Evolutionary conservation across 257 asterid species (phyloP).

Genomic region (Penstemon barbatus): DNA sequence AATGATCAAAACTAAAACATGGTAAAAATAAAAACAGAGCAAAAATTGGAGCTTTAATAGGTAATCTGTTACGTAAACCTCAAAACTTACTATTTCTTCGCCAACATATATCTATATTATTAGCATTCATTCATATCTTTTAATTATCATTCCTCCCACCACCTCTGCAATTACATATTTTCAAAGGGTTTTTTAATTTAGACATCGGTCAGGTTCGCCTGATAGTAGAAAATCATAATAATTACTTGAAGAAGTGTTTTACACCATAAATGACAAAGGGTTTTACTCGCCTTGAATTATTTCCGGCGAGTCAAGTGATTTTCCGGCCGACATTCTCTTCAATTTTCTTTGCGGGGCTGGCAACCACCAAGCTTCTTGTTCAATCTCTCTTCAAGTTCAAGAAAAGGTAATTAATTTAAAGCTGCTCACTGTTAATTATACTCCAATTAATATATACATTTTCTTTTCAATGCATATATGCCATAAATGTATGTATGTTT

Average conservation of each 20-base stretch:
- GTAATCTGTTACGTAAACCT: constrained; percentile 30
- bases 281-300: constrained; percentile 35
- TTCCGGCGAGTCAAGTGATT: constrained; percentile 31
- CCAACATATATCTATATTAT: no score
- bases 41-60: constrained; percentile 27
- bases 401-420: constrained; percentile 41
- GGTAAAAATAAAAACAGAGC: constrained; percentile 6
- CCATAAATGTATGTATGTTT: no score
- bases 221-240: no score
- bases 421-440: not conserved
- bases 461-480: no score
- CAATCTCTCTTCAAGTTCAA: constrained; percentile 48
- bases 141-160: not conserved
- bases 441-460: no score
- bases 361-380: constrained; percentile 42
- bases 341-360: constrained; percentile 25
- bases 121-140: no score
- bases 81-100: not conserved
- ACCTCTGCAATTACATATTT: not conserved
- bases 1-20: constrained; percentile 24
- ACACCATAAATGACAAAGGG: constrained; percentile 77
- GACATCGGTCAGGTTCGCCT: no score
- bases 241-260: not conserved
- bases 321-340: constrained; percentile 28
- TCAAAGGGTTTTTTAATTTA: no score